Base-by-base conservation (phyloP, 2,329 filamentous ascomycete species). In the Fusarium ramigenum region DNA sequence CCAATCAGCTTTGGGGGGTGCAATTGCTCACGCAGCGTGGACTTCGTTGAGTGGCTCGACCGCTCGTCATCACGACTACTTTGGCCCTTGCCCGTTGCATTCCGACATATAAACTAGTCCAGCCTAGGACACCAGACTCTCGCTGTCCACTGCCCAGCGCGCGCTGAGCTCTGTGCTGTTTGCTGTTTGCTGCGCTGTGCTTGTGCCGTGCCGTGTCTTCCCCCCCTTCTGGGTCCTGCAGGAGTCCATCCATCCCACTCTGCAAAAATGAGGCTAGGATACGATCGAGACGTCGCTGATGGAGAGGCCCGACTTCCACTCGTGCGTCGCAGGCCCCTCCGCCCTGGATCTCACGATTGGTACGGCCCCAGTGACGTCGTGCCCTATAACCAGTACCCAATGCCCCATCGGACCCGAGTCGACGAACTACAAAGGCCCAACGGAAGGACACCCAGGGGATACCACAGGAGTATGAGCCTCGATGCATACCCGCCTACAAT, bases 371-470 rank as follows among this genome's bases (percentile, higher is more conserved):
- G 75, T 75, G 73, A 78, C 71, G 78, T 78, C 68, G 70, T 65
- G 61, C 73, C 74, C 72, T 77, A 77, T 66, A 36, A 32, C 56
- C 56, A 49, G 56, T 75, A 77, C 69, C 75, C 78, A 70, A 72
- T 71, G 70, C 77, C 80, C 75, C 77, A 76, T 76, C 70, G 72
- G 66, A 73, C 75, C 57, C 76, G 69, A 61, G 57, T 77, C 69
- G 61, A 73, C 56, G 72, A 76, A 74, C 64, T 82, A 81, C 79
- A 81, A 78, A 82, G 79, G 63, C 75, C 76, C 71, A 76, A 74
- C 73, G 75, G 79, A 73, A 75, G 76, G 72, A 75, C 79, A 53
- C 72, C 74, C 63, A 76, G 72, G 66, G 76, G 72, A 69, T 70
- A 75, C 61, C 67, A 66, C 40, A 78, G 73, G 68, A 80, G 76